Base-by-base conservation (phyloP, 331 rosid species). In the Stylosanthes scabra region DNA sequence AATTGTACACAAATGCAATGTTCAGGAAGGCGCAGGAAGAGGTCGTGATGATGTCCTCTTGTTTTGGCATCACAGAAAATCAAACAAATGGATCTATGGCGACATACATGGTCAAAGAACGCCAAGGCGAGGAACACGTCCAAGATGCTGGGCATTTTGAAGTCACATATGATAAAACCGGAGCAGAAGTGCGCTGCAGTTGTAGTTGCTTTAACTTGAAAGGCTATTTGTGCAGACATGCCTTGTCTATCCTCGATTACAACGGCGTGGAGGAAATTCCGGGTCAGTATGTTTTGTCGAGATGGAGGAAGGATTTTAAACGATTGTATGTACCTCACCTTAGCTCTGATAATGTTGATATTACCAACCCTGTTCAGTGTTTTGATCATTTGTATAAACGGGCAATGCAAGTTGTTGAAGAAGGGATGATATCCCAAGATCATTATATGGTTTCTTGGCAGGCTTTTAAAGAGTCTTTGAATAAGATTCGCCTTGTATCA, bases 231-330 rank as follows among this genome's bases (percentile, higher is more conserved):
- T 94, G 99, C 86, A 77, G 99, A 31, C 99, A 94, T 78, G 89
- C 97, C 25, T 71, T 94, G 70, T 91, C 84, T 77, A 70, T 91
- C 84, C 97, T 94, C 44, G 84, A 82, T 66, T 88, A 85, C 62
- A 91, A 94, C 37, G 95, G 96, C 14, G 71, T 87, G 58, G 97
- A 91, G 72, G 93, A 90, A 82, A 87, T 94, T 61, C 99, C 97
- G 1, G 83, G 83, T 79, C 99, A 90, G 49, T 89, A 91, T 77
- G 87, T 94, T 60, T 78, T 91, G 69, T 66, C 90, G 9, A 85
- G 97, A 54, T 91, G 99, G 99, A 94, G 96, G 88, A 94, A 87
- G 87, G 99, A 91, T 81, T 84, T 81, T 68, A 86, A 80, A 83
- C 91, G 96, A 14, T 68, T 91, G 66, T 91, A 91, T 78, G 93